Evolutionary conservation across 2,329 filamentous ascomycete genomes (phyloP).

Genomic region (Blumeriella jaapii): DNA sequence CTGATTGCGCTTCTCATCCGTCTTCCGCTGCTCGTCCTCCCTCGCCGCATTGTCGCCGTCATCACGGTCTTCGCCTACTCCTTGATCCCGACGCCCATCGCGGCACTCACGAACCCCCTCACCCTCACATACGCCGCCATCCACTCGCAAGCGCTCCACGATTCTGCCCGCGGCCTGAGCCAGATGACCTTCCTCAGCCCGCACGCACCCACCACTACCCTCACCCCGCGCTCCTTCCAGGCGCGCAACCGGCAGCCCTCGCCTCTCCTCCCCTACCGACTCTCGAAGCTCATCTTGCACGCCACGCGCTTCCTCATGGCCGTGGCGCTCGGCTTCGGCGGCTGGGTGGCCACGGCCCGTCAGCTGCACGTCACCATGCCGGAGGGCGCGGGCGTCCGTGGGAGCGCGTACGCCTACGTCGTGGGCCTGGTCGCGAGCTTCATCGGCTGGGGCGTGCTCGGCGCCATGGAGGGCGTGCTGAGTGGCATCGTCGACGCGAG

Average conservation of each 20-base stretch:
- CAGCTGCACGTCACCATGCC: conserved; percentile 53
- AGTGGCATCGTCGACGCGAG: conserved; percentile 80
- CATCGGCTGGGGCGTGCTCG: conserved; percentile 88
- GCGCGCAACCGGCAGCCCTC: conserved; percentile 32
- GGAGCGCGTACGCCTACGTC: conserved; percentile 88
- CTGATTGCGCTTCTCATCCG: conserved; percentile 70
- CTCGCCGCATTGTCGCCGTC: conserved; percentile 51
- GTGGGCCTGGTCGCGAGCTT: conserved; percentile 86
- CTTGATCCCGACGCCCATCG: conserved; percentile 74
- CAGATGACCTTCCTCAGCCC: conserved; percentile 73
- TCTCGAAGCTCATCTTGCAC: conserved; percentile 84
- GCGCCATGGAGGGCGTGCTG: conserved; percentile 80
- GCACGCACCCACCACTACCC: conserved; percentile 60
- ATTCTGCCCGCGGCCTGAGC: conserved; percentile 67
- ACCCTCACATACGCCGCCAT: conserved; percentile 90
- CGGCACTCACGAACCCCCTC: conserved; percentile 79
- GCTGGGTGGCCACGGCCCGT: conserved; percentile 90
- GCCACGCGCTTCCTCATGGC: conserved; percentile 88
- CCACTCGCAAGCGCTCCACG: conserved; percentile 71
- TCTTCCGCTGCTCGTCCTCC: conserved; percentile 74
- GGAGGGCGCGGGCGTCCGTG: conserved; percentile 43
- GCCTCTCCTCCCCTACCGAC: conserved; percentile 71
- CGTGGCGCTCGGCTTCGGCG: conserved; percentile 78
- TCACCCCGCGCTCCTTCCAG: conserved; percentile 44
- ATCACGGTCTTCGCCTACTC: conserved; percentile 63